These are phyloP conservation scores for Colletotrichum karsti DNA, from an alignment of 2,329 filamentous ascomycete genomes.

Conservation along the genomic window DNA sequence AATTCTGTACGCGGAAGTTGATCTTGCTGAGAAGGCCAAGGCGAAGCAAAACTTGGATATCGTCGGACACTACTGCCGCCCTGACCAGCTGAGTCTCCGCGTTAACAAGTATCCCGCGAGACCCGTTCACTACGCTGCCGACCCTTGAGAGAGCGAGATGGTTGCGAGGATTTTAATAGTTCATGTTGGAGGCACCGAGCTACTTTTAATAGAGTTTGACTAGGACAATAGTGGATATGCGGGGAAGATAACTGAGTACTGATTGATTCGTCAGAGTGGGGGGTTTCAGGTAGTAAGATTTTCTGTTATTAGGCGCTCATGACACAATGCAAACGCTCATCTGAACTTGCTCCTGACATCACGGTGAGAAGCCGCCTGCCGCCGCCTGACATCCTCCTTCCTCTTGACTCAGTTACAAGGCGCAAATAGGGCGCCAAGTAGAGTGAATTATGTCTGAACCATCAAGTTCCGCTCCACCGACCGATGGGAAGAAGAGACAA, in stretches of 20 bases:
- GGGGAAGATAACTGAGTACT: background rate
- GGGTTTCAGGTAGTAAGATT: constrained; percentile 1
- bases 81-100: constrained; percentile 42
- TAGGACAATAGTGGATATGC: constrained; percentile 1
- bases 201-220: background rate
- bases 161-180: too few species aligned
- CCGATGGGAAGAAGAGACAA: constrained; percentile 20
- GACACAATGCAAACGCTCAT: background rate
- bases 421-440: background rate
- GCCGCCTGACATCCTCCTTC: background rate
- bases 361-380: background rate
- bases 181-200: background rate
- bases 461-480: background rate
- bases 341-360: constrained; percentile 6
- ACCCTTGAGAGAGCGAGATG: background rate
- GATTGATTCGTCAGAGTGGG: background rate
- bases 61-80: constrained; percentile 45
- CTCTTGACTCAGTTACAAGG: background rate
- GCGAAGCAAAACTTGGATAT: constrained; percentile 23
- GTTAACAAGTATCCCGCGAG: constrained; percentile 18
- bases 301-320: background rate
- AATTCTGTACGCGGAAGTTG: constrained; percentile 46
- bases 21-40: constrained; percentile 34
- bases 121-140: constrained; percentile 13
- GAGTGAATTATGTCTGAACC: background rate